Percentiles rank a stretch among this genome's conserved stretches.
These are phyloP conservation scores for Hemileccinum rubropunctum DNA, from an alignment of 768 basidiomycete genomes.

Conservation along the genomic window DNA sequence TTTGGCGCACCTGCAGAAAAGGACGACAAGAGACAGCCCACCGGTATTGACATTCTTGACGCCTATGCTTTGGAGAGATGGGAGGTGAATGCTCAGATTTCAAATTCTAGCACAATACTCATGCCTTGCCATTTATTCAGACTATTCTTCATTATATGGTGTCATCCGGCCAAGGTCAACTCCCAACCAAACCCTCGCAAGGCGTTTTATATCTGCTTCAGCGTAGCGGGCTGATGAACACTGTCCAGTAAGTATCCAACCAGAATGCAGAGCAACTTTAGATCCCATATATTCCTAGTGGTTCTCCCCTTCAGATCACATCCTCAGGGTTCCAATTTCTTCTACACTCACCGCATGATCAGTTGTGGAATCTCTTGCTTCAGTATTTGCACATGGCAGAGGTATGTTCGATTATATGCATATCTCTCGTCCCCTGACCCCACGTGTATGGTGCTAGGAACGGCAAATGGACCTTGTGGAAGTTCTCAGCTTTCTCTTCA, in stretches of 20 bases:
- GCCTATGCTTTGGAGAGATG: constrained; percentile 82
- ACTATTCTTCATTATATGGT: constrained; percentile 99
- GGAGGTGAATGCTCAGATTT: constrained; percentile 58
- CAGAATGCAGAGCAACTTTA: background rate
- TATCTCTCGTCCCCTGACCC: constrained; percentile 11
- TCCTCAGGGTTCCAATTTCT: constrained; percentile 96
- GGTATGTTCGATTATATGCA: constrained; percentile 39
- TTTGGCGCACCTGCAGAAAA: constrained; percentile 77
- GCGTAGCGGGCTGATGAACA: constrained; percentile 84
- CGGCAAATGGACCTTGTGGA: constrained; percentile 91
- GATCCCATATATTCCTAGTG: constrained; percentile 34
- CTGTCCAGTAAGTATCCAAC: constrained; percentile 49
- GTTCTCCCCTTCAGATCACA: constrained; percentile 73
- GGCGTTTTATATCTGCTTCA: constrained; percentile 83
- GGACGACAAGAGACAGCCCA: constrained; percentile 57
- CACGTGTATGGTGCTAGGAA: constrained; percentile 46
- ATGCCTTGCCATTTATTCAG: constrained; percentile 37
- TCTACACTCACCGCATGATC: constrained; percentile 89
- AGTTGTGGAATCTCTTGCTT: constrained; percentile 91
- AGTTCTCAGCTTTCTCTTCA: constrained; percentile 91
- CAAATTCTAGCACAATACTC: background rate
- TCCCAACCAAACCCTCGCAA: constrained; percentile 71
- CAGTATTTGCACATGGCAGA: constrained; percentile 87
- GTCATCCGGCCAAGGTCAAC: constrained; percentile 79
- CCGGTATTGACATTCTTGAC: constrained; percentile 64